Conservation (phyloP, 495 filamentous ascomycete genomes). For the Astrocystis sublimbata region DNA sequence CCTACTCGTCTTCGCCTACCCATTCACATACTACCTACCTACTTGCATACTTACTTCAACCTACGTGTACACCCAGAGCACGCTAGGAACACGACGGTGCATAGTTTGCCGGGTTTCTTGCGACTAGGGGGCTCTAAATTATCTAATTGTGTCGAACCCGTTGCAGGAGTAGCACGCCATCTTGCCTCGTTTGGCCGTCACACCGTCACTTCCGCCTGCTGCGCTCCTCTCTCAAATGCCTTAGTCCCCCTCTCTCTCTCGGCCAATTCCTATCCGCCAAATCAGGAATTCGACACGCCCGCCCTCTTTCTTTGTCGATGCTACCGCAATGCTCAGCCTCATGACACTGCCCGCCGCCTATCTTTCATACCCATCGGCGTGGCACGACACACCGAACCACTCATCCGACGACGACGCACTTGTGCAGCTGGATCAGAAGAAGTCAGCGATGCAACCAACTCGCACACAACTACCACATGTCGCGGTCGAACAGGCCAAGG, state of each 20-base stretch:
- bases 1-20: too few relatives aligned
- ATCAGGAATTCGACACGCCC: not conserved
- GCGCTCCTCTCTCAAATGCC: constrained; percentile 5
- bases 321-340: constrained; percentile 15
- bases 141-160: not conserved
- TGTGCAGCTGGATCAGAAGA: constrained; percentile 16
- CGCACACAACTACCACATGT: not conserved
- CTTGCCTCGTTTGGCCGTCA: constrained; percentile 13
- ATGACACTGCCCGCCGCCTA: constrained; percentile 4
- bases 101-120: not conserved
- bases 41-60: too few relatives aligned
- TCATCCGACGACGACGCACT: constrained; percentile 3
- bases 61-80: too few relatives aligned
- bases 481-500: constrained; percentile 12
- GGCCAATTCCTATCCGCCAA: not conserved
- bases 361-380: not conserved
- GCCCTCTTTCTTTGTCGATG: constrained; percentile 1
- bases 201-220: constrained; percentile 9
- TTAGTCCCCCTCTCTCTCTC: not conserved
- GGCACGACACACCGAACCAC: not conserved
- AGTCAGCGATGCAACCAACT: not conserved
- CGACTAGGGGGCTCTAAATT: not conserved
- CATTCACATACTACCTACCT: too few relatives aligned
- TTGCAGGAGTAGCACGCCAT: constrained; percentile 18
- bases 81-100: too few relatives aligned